Evolutionary conservation across 805 yeast species (phyloP), one percentile per base, ranked within the genome.

Genomic region (Jamesozyma piceae): DNA sequence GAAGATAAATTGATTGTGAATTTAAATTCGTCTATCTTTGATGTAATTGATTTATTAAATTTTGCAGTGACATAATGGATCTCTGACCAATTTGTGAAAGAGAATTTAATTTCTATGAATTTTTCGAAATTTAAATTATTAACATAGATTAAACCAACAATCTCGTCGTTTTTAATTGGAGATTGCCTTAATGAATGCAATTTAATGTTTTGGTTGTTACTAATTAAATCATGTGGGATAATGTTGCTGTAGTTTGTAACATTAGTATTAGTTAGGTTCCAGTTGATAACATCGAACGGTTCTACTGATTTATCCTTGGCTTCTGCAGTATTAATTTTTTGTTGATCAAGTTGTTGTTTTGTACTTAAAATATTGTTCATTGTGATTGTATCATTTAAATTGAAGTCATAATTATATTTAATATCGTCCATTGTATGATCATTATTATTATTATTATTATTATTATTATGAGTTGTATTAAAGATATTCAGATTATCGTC

Each of bases 91-190:
- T 49, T 41, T 45, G 62, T 57, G 37, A 60, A 61, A 18, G 64
- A 53, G 38, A 57, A 57, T 43, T 63, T 63, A 41, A 62, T 45
- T 45, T 61, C 62, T 29, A 61, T 49, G 30, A 49, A 49, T 43
- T 63, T 63, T 43, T 63, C 66, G 44, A 55, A 63, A 43, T 53
- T 54, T 40, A 63, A 43, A 46, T 63, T 63, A 28, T 55, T 53
- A 24, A 58, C 65, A 29, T 52, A 49, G 17, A 62, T 46, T 36
- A 48, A 45, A 18, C 65, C 64, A 19, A 38, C 39, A 10, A 62
- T 27, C 38, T 52, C 52, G 17, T 32, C 17, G n/a, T 32, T 32
- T 6, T 32, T 32, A 8, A 5, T 3, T 6, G 5, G 5, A 5
- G 18, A 14, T 18, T 32, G 35, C 11, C 52, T 39, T 43, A 53